Evolutionary conservation across 2,329 filamentous ascomycete species (phyloP).

Genomic region (Blastomyces gilchristii): DNA sequence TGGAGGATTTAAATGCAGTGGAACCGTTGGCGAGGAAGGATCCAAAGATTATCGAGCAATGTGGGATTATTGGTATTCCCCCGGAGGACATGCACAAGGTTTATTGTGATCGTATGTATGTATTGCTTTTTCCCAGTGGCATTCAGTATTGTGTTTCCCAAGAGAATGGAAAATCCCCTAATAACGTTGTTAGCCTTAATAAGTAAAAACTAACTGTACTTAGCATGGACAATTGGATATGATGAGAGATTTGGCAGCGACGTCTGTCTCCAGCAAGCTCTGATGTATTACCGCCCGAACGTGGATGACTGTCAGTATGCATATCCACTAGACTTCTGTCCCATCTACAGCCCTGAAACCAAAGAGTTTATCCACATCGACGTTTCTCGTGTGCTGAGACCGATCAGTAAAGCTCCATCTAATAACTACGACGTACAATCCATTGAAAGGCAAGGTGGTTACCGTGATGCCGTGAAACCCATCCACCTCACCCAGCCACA

Average conservation of each 20-base stretch:
- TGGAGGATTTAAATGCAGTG: slow-evolving; percentile 77
- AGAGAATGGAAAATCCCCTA: neutral
- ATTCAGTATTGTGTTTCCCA: neutral
- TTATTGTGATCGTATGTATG: slow-evolving; percentile 71
- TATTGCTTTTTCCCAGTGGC: slow-evolving; percentile 15
- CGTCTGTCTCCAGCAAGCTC: slow-evolving; percentile 74
- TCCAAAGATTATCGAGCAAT: slow-evolving; percentile 82
- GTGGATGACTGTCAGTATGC: slow-evolving; percentile 82
- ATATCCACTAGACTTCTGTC: slow-evolving; percentile 86
- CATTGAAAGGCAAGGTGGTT: slow-evolving; percentile 64
- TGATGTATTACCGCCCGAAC: slow-evolving; percentile 91
- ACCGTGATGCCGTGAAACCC: slow-evolving; percentile 68
- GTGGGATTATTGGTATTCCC: slow-evolving; percentile 68
- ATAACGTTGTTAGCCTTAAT: neutral
- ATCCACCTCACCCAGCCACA: slow-evolving; percentile 82
- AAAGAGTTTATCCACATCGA: slow-evolving; percentile 73
- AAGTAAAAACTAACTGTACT: neutral
- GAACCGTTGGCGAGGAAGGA: slow-evolving; percentile 68
- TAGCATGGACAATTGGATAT: slow-evolving; percentile 87
- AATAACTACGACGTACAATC: slow-evolving; percentile 71
- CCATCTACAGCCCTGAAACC: slow-evolving; percentile 76
- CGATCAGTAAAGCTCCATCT: slow-evolving; percentile 58
- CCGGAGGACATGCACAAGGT: slow-evolving; percentile 85
- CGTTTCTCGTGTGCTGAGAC: slow-evolving; percentile 65
- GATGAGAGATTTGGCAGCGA: slow-evolving; percentile 77